These are phyloP conservation scores for Hypoxylon sp. DNA, from an alignment of 2,329 filamentous ascomycete species.

Conservation along the genomic window DNA sequence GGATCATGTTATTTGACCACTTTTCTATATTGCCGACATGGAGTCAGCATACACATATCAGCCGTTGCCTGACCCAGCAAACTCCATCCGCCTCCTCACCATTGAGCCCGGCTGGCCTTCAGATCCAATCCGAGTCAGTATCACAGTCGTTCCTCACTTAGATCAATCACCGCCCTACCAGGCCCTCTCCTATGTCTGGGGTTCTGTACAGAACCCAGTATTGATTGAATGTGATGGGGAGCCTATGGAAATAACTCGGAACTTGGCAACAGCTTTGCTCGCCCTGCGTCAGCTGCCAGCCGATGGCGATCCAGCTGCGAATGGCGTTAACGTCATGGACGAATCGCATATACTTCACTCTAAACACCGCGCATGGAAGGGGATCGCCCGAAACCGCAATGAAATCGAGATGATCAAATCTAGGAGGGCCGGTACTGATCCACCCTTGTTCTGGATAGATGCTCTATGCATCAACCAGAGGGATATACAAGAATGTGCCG, in stretches of 20 bases:
- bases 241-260: slow-evolving; percentile 10
- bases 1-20: neutral
- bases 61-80: slow-evolving; percentile 5
- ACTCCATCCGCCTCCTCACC: slow-evolving; percentile 19
- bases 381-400: slow-evolving; percentile 13
- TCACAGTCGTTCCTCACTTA: slow-evolving; percentile 1
- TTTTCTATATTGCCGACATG: slow-evolving; percentile 1
- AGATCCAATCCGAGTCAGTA: slow-evolving; percentile 10
- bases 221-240: slow-evolving; percentile 12
- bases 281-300: slow-evolving; percentile 11
- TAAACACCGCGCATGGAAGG: slow-evolving; percentile 11
- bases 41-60: slow-evolving; percentile 7
- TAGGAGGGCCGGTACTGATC: neutral
- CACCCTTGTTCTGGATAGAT: slow-evolving; percentile 17
- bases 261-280: slow-evolving; percentile 5
- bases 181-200: slow-evolving; percentile 21
- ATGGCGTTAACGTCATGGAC: slow-evolving; percentile 11
- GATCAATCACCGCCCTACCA: slow-evolving; percentile 9
- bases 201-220: slow-evolving; percentile 4
- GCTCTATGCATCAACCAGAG: slow-evolving; percentile 21
- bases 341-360: slow-evolving; percentile 14
- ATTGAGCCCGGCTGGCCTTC: slow-evolving; percentile 19
- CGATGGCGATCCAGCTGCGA: neutral
- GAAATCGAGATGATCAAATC: slow-evolving; percentile 7
- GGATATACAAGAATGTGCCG: slow-evolving; percentile 4